Conservation (phyloP, 2,329 filamentous ascomycete species). For the Curvularia lunata region DNA sequence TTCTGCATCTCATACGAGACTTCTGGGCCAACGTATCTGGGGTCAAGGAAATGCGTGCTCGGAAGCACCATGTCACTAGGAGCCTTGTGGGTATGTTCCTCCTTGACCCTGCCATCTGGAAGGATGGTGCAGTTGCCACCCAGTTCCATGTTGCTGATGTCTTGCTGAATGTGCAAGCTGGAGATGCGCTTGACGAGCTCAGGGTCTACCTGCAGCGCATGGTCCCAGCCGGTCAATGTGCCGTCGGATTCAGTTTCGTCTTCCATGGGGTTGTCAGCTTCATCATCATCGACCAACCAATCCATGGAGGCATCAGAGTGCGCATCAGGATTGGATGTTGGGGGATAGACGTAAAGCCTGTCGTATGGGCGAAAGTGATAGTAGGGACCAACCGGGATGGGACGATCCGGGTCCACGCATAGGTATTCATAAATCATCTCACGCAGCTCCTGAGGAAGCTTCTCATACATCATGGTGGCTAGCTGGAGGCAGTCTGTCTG, state of each 20-base stretch:
- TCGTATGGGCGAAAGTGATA: slow-evolving; percentile 32
- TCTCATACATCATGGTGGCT: slow-evolving; percentile 25
- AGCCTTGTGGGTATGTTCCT: slow-evolving; percentile 30
- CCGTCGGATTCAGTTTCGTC: not conserved
- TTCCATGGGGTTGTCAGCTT: not conserved
- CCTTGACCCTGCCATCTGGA: slow-evolving; percentile 25
- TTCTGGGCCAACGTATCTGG: slow-evolving; percentile 24
- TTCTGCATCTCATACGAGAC: slow-evolving; percentile 24
- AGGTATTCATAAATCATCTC: slow-evolving; percentile 31
- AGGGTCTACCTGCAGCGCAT: not conserved
- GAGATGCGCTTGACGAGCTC: not conserved
- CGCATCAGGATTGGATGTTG: no score
- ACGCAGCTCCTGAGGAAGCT: slow-evolving; percentile 29
- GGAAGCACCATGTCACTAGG: slow-evolving; percentile 28
- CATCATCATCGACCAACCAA: not conserved
- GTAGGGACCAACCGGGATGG: slow-evolving; percentile 31
- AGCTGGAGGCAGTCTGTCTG: slow-evolving; percentile 23
- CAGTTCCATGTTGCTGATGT: not conserved
- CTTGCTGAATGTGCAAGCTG: not conserved
- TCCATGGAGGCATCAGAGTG: not conserved
- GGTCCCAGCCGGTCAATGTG: not conserved
- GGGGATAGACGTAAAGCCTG: not conserved
- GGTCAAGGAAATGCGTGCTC: slow-evolving; percentile 26
- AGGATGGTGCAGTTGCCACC: slow-evolving; percentile 9
- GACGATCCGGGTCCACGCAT: slow-evolving; percentile 28